These are phyloP conservation scores for Chlamydomonas sp. DNA, from an alignment of 139 green algal genomes.

Conservation along the genomic window DNA sequence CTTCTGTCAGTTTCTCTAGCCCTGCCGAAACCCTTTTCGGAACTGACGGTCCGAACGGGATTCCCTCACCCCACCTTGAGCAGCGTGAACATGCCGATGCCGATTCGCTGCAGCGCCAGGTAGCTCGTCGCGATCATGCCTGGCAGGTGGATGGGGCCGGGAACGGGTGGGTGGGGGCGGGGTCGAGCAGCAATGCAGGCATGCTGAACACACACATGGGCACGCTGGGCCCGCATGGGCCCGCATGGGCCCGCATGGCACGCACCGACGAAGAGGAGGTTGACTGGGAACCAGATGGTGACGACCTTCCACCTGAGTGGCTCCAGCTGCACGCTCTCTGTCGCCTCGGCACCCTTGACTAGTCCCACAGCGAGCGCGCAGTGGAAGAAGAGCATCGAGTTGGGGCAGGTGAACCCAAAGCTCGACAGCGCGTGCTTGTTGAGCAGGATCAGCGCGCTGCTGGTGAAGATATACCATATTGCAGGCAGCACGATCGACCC, in stretches of 20 bases:
- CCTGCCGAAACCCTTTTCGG: no score
- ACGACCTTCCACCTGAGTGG: constrained; percentile 23
- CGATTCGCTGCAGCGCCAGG: constrained; percentile 60
- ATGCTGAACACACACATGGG: no score
- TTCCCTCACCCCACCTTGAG: background rate
- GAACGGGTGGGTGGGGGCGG: no score
- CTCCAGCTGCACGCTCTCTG: constrained; percentile 21
- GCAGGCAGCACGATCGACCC: no score
- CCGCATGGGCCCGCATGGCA: no score
- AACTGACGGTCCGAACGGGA: no score
- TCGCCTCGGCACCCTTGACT: constrained; percentile 39
- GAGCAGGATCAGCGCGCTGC: constrained; percentile 54
- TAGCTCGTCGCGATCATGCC: constrained; percentile 77
- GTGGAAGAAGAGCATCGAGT: constrained; percentile 75
- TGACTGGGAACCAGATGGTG: constrained; percentile 76
- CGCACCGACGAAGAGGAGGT: constrained; percentile 80
- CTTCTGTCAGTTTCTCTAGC: no score
- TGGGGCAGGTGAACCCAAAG: constrained; percentile 68
- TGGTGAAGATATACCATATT: no score
- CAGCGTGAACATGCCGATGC: constrained; percentile 7
- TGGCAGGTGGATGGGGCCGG: no score
- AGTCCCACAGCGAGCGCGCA: constrained; percentile 57
- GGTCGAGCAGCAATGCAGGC: no score
- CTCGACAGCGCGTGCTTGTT: constrained; percentile 76
- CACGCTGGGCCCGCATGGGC: no score